Base-by-base conservation (phyloP, 2,329 filamentous ascomycete genomes). In the Sclerotinia sclerotiorum region DNA sequence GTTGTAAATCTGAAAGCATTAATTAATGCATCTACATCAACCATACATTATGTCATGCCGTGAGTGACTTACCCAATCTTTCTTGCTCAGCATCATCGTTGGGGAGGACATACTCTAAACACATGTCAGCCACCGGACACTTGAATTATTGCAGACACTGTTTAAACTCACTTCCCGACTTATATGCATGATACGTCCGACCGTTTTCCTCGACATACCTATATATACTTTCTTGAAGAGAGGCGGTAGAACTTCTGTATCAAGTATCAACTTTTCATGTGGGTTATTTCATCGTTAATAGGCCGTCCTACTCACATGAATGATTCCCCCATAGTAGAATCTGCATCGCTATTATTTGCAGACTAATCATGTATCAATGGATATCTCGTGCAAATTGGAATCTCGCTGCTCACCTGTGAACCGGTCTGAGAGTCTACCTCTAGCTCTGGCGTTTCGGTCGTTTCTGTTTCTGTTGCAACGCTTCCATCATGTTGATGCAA, bases 201-300 rank as follows among this genome's bases (percentile, higher is more conserved):
- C 73, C 73, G 70, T 74, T 75, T 64, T 81, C 79, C 13, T 76
- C 73, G 6, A 79, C 77, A 71, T 78, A 79, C 7, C 76, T 70
- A 49, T 76, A 71, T 39, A 81, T 77, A 64, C 78, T 81, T 2
- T 78, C 79, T 60, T 58, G 39, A 19, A 73, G 35, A 15, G 71
- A 70, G 4, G 44, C 58, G 4, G 72, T 72, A 56, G 56, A 67
- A n/a, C 42, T 66, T 27, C 63, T 65, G 10, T 54, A 32, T 56
- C 62, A 65, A 52, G 7, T 55, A 55, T 55, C 32, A 64, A 39
- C 48, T 42, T 17, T 13, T 35, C 11, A 44, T 58, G 1, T 24
- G 4, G 32, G 15, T 42, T 24, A 58, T 27, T 6, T 42, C n/a
- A 27, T 21, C 1, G 8, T 44, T 17, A 58, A 58, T 58, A n/a